Evolutionary conservation across 805 yeast species (phyloP), one percentile per base, ranked within the genome.

Genomic region (Kluyveromyces dobzhanskii): DNA sequence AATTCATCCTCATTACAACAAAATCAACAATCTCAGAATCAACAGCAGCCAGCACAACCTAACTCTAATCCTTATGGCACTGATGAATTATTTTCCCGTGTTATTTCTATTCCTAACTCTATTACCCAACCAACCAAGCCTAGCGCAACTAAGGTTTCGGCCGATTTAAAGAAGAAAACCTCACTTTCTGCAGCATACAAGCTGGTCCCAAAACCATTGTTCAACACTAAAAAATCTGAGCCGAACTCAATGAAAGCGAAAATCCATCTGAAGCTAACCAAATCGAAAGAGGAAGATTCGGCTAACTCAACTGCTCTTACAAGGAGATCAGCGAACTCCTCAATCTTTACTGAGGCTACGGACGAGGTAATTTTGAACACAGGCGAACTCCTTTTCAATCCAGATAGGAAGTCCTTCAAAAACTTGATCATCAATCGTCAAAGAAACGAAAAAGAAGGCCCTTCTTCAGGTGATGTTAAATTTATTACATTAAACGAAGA

Each of bases 11-110:
- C 47, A 14, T 48, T 43, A 37, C 53, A 41, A 30, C 56, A 44
- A 27, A 47, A 44, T 12, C 59, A 59, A 18, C 50, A 46, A 39
- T 50, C 47, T 39, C 58, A 54, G 44, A 43, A 49, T 45, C 46
- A 37, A 46, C 64, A 39, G 62, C 70, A 31, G 48, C 63, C 24
- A 54, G 62, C 38, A 67, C 29, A 34, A 16, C 18, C 5, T 5
- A 64, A 41, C 67, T 69, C 43, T 28, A 50, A 57, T 54, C 95
- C 96, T 32, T 88, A 85, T 55, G 94, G 95, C 1, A 71, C 75
- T 35, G 79, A 80, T 49, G 83, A 87, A 4, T 65, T 88, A 38
- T 85, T 84, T 49, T 42, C 63, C 3, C 58, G 56, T 36, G 52
- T 51, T 31, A 49, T 58, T 21, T 57, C 59, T 24, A 53, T 61